A percentile compares a stretch with the other conserved stretches of the same genome.
Evolutionary conservation across 108 stramenopile species (phyloP).

Genomic region (Skeletonema marinoi): DNA sequence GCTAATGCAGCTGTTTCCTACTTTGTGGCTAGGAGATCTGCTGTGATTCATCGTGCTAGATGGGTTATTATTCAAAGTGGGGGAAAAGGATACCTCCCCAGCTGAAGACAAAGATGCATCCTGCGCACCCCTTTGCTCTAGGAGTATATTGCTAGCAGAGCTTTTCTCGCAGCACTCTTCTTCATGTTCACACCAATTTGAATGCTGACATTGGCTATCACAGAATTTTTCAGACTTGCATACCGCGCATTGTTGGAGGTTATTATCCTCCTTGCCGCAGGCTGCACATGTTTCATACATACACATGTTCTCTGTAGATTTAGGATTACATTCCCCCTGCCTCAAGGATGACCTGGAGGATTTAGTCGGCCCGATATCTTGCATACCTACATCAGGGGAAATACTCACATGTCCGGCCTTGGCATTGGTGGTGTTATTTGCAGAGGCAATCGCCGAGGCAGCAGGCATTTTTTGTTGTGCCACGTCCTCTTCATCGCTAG

Average conservation of each 20-base stretch:
- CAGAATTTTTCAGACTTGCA: background rate
- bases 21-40: too few species aligned
- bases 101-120: background rate
- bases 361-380: background rate
- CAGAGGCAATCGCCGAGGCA: background rate
- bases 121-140: background rate
- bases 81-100: background rate
- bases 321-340: too few species aligned
- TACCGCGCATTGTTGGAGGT: background rate
- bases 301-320: too few species aligned
- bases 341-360: background rate
- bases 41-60: background rate
- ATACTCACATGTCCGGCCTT: too few species aligned
- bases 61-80: background rate
- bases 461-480: constrained; percentile 2
- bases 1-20: background rate
- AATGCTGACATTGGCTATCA: background rate
- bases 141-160: too few species aligned
- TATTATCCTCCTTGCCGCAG: background rate
- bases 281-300: background rate
- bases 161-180: background rate
- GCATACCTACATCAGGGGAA: too few species aligned
- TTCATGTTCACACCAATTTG: background rate
- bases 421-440: too few species aligned
- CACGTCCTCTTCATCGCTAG: background rate